Percentiles rank a stretch among this genome's conserved stretches.
These are phyloP conservation scores for Fusarium illudens DNA, from an alignment of 2,329 filamentous ascomycete genomes.

Conservation along the genomic window DNA sequence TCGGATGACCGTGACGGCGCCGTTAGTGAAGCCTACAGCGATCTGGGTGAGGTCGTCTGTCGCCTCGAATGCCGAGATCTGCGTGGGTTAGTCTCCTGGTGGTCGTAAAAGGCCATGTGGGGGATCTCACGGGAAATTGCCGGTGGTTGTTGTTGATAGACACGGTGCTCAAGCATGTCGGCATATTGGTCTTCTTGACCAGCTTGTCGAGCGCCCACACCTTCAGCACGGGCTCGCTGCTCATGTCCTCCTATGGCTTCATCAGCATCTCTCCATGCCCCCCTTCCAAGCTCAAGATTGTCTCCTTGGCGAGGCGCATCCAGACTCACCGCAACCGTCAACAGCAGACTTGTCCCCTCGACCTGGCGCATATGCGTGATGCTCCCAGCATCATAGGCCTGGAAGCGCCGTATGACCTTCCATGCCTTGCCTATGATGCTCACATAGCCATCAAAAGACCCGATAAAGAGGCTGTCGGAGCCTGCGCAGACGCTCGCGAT, in stretches of 20 bases:
- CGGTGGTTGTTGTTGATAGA: constrained; percentile 89
- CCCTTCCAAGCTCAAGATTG: neutral
- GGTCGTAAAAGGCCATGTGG: rapidly evolving
- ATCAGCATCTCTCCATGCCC: constrained; percentile 12
- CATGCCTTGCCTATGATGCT: constrained; percentile 88
- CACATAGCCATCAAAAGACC: constrained; percentile 83
- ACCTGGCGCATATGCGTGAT: constrained; percentile 95
- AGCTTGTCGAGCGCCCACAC: constrained; percentile 97
- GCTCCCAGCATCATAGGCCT: constrained; percentile 79
- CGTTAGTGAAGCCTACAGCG: constrained; percentile 95
- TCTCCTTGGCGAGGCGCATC: neutral
- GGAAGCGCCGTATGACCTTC: constrained; percentile 87
- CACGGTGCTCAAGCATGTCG: constrained; percentile 86
- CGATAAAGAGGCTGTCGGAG: constrained; percentile 88
- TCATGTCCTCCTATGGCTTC: constrained; percentile 75
- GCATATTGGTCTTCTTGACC: constrained; percentile 91
- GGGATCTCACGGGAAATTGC: constrained; percentile 78
- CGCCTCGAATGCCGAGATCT: constrained; percentile 88
- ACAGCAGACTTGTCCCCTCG: constrained; percentile 83
- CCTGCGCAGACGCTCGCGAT: constrained; percentile 86
- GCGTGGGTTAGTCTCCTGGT: constrained; percentile 2
- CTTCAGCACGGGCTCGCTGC: constrained; percentile 86
- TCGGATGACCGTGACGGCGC: constrained; percentile 89
- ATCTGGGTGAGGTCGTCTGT: constrained; percentile 91
- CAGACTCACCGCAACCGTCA: constrained; percentile 74